These are phyloP conservation scores for Solanum paucissectum DNA, from an alignment of 257 asterid genomes.

Conservation along the genomic window DNA sequence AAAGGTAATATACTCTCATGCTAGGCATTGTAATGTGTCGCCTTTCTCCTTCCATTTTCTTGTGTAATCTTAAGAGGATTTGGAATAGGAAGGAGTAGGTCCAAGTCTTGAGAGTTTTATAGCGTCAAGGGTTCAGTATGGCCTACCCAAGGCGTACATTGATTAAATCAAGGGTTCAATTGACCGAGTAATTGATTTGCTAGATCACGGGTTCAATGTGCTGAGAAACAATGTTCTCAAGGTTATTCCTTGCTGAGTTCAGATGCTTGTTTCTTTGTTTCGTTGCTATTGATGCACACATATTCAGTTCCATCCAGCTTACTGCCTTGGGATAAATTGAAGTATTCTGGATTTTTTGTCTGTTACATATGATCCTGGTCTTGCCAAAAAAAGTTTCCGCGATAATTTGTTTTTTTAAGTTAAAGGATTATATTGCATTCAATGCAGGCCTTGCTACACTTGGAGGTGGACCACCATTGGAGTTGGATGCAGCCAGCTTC, in stretches of 20 bases:
- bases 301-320: neutral
- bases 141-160: neutral
- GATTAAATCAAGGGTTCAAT: neutral
- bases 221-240: neutral
- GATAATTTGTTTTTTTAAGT: neutral
- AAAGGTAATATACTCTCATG: conserved; percentile 40
- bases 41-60: neutral
- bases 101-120: neutral
- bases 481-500: conserved; percentile 47
- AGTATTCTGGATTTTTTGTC: neutral
- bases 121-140: neutral
- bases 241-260: neutral
- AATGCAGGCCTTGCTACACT: conserved; percentile 70
- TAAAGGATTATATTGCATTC: neutral
- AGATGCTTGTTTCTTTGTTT: no score
- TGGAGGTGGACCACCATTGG: conserved; percentile 48
- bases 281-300: neutral
- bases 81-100: neutral
- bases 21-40: neutral
- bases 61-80: neutral
- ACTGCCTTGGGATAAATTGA: neutral
- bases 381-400: neutral
- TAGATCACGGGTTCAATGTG: neutral
- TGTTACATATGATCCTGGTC: neutral
- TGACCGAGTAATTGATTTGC: neutral